Conservation (phyloP, 345 rosid genomes). For the Trapa bicornis region DNA sequence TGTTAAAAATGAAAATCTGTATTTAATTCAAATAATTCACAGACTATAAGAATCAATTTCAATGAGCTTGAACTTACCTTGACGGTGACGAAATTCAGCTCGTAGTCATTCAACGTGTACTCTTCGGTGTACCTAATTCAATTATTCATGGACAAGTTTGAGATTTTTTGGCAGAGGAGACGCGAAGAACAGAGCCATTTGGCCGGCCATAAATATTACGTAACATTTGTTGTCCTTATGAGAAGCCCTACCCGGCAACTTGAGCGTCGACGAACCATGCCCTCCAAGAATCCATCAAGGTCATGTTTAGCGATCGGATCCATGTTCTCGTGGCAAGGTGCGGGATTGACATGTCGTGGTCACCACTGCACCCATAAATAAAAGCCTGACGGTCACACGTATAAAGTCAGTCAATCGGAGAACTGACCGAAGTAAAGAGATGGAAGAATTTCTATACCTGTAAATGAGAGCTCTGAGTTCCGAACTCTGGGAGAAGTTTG, state of each 20-base stretch:
- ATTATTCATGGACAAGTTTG: background rate
- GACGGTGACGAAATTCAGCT: background rate
- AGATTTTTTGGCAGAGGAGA: background rate
- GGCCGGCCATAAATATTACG: background rate
- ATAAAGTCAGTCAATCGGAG: background rate
- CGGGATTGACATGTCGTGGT: background rate
- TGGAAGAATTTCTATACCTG: background rate
- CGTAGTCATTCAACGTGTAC: background rate
- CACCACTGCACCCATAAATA: background rate
- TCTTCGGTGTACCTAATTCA: background rate
- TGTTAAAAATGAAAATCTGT: no score
- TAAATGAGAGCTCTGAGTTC: background rate
- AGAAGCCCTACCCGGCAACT: background rate
- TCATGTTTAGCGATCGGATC: background rate
- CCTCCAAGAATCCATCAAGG: background rate
- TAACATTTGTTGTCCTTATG: background rate
- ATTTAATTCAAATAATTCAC: no score
- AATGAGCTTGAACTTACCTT: background rate
- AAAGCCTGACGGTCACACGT: background rate
- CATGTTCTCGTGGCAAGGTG: background rate
- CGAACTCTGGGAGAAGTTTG: background rate
- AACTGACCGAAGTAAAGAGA: background rate
- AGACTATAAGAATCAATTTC: no score
- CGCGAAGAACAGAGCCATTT: background rate
- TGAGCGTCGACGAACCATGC: background rate